A percentile compares a stretch with the other conserved stretches of the same genome.
Conservation (phyloP, 2,329 filamentous ascomycete species). For the Trichoderma guizhouense region DNA sequence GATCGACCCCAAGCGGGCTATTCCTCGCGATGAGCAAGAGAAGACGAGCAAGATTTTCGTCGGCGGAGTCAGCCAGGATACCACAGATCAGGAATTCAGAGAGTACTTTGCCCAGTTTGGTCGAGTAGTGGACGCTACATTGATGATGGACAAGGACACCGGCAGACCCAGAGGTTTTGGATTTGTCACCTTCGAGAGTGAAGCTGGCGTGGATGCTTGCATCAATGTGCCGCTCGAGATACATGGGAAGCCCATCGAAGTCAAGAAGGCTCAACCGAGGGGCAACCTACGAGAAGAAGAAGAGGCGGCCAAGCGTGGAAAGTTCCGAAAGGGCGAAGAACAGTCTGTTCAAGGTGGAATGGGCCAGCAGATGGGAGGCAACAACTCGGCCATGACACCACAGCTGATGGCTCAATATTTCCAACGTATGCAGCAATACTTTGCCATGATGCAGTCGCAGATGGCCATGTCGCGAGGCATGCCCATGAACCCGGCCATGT, state of each 20-base stretch:
- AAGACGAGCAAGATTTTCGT: constrained; percentile 99
- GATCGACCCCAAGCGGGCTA: constrained; percentile 98
- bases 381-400: constrained; percentile 72
- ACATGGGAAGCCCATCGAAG: constrained; percentile 92
- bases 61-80: constrained; percentile 94
- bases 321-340: constrained; percentile 55
- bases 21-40: constrained; percentile 95
- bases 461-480: constrained; percentile 79
- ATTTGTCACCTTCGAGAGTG: constrained; percentile 96
- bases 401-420: constrained; percentile 99
- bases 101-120: constrained; percentile 97
- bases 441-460: constrained; percentile 90
- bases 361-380: constrained; percentile 41
- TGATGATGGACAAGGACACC: constrained; percentile 99
- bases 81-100: constrained; percentile 92
- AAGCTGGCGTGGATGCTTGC: constrained; percentile 89
- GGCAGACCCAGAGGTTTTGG: constrained; percentile 95
- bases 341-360: constrained; percentile 40
- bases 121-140: constrained; percentile 90
- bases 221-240: constrained; percentile 84
- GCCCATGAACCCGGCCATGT: constrained; percentile 72
- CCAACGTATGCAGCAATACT: constrained; percentile 97
- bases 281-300: constrained; percentile 93
- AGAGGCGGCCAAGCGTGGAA: constrained; percentile 61
- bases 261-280: constrained; percentile 94